Evolutionary conservation across 345 rosid genomes (phyloP).

Genomic region (Eucalyptus lansdowneana): DNA sequence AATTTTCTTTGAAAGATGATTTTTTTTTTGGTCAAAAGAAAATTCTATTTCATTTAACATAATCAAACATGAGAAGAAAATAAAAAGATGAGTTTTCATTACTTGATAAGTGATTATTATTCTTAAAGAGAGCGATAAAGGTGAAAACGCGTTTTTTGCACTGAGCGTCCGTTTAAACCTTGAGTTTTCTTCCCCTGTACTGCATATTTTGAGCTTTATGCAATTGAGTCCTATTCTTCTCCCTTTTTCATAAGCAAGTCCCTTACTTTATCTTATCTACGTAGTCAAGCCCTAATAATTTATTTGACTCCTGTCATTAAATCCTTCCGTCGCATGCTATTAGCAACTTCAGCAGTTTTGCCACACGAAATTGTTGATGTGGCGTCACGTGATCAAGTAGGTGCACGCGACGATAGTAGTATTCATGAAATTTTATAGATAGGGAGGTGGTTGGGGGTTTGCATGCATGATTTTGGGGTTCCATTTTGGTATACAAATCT

Average conservation of each 20-base stretch:
- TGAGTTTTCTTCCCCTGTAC: background rate
- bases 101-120: background rate
- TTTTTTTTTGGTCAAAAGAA: no score
- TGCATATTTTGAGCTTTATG: background rate
- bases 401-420: accelerated
- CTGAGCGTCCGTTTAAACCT: background rate
- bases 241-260: background rate
- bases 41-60: no score
- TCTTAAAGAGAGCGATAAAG: background rate
- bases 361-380: background rate
- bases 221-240: background rate
- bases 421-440: background rate
- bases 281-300: background rate
- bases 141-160: background rate
- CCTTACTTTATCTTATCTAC: background rate
- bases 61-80: no score
- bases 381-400: background rate
- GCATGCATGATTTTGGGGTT: no score
- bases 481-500: no score
- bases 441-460: background rate
- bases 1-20: background rate
- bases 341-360: background rate
- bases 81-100: background rate
- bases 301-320: background rate
- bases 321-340: background rate